Conservation (phyloP, 1,284 basidiomycete species). For the Boletellus deceptivus region DNA sequence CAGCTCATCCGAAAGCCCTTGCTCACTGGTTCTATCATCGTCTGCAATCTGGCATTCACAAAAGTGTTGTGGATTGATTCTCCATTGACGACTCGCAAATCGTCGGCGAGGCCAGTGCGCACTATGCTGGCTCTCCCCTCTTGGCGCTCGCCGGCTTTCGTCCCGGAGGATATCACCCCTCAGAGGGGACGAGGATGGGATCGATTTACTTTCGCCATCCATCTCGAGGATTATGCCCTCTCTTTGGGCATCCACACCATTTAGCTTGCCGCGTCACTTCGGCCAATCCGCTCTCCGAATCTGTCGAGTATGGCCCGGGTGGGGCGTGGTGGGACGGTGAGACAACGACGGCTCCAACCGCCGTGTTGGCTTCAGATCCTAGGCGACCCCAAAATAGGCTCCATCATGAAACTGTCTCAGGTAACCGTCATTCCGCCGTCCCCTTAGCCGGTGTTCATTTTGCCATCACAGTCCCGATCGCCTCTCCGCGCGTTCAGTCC, state of each 20-base stretch:
- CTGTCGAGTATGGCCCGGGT: constrained; percentile 41
- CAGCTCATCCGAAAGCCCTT: constrained; percentile 30
- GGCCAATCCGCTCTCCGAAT: constrained; percentile 39
- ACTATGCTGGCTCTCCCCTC: constrained; percentile 56
- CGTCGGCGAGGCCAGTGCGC: constrained; percentile 80
- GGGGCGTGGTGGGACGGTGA: constrained; percentile 86
- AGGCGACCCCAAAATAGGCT: not conserved
- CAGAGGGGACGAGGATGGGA: constrained; percentile 43
- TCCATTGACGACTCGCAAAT: constrained; percentile 95
- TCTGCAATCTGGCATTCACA: constrained; percentile 83
- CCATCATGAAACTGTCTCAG: constrained; percentile 23
- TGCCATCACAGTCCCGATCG: too few relatives aligned
- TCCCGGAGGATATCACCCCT: constrained; percentile 27
- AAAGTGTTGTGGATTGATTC: constrained; percentile 87
- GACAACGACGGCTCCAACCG: constrained; percentile 85
- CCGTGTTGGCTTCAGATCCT: constrained; percentile 54
- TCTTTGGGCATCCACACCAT: constrained; percentile 65
- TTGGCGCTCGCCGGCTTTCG: constrained; percentile 26
- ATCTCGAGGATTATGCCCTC: constrained; percentile 71
- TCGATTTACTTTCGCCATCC: constrained; percentile 61
- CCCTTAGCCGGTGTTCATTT: constrained; percentile 2
- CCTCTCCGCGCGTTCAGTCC: too few relatives aligned
- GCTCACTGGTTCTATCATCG: constrained; percentile 68
- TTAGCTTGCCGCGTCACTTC: constrained; percentile 49
- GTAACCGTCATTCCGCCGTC: constrained; percentile 9